Conservation (phyloP, 2,329 filamentous ascomycete genomes). For the Simplicillium aogashimaense region DNA sequence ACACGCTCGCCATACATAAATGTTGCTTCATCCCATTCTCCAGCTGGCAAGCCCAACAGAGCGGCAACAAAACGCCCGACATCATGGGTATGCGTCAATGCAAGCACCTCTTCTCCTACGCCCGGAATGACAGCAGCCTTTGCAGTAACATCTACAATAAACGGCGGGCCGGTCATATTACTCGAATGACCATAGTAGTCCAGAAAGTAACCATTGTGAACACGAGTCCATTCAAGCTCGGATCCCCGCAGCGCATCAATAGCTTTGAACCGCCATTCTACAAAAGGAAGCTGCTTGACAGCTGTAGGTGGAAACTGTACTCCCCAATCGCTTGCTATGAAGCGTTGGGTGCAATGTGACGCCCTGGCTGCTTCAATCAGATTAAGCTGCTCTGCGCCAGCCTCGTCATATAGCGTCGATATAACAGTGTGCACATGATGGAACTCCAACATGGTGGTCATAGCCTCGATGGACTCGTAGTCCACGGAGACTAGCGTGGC, state of each 20-base stretch:
- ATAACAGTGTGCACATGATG: slow-evolving; percentile 34
- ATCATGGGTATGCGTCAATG: slow-evolving; percentile 39
- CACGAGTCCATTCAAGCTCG: slow-evolving; percentile 23
- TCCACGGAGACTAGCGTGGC: slow-evolving; percentile 13
- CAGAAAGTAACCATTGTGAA: slow-evolving; percentile 32
- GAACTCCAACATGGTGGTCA: slow-evolving; percentile 16
- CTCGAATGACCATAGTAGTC: slow-evolving; percentile 30
- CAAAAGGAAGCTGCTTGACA: background rate
- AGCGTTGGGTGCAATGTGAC: slow-evolving; percentile 24
- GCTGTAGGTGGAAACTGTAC: slow-evolving; percentile 10
- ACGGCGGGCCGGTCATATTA: slow-evolving; percentile 25
- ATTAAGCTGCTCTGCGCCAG: slow-evolving; percentile 24
- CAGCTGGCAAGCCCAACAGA: slow-evolving; percentile 20
- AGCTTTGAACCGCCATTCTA: too few relatives aligned
- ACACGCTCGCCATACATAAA: slow-evolving; percentile 27
- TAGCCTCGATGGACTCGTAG: slow-evolving; percentile 14
- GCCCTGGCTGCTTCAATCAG: slow-evolving; percentile 31
- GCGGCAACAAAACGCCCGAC: slow-evolving; percentile 34
- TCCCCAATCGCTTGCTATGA: slow-evolving; percentile 32
- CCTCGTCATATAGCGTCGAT: slow-evolving; percentile 25
- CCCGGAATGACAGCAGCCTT: slow-evolving; percentile 38
- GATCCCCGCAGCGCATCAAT: too few relatives aligned
- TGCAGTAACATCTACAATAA: slow-evolving; percentile 32
- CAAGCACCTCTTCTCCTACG: slow-evolving; percentile 29
- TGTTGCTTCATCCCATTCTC: slow-evolving; percentile 30